Evolutionary conservation across 2,329 filamentous ascomycete species (phyloP), one percentile per base, ranked within the genome.

Genomic region (Diaporthe ilicicola): DNA sequence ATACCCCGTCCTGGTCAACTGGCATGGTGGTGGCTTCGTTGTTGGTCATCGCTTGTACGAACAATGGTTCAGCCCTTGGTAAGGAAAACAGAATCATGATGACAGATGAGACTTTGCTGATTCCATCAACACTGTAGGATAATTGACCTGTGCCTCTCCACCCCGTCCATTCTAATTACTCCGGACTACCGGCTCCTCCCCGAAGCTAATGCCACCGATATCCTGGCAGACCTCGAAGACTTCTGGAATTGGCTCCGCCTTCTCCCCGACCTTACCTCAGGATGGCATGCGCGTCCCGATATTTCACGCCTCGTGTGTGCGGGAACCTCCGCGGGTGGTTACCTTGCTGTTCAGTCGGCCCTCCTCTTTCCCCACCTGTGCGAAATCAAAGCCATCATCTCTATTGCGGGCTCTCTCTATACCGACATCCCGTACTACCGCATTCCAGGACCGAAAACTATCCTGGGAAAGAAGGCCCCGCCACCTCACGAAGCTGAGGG

Each of bases 201-300:
- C 34, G 56, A 62, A 24, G 15, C 37, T 19, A 62, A 24, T 17
- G 56, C 74, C 72, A 67, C 76, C 73, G 4, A 74, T 77, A 15
- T 77, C 77, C 59, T 76, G 56, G 15, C 3, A 4, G 56, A 62
- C 13, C 13, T 62, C 13, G 22, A 42, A 44, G 32, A 62, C 56
- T 62, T 62, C 56, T 62, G 56, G 37, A 46, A 8, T 15, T 62
- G 56, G 56, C 29, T 62, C 12, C 46, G 24, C n/a, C n/a, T n/a
- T n/a, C n/a, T n/a, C n/a, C n/a, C n/a, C n/a, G n/a, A n/a, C n/a
- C n/a, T n/a, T n/a, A n/a, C n/a, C n/a, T n/a, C n/a, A n/a, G n/a
- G n/a, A n/a, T n/a, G n/a, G n/a, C n/a, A n/a, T n/a, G n/a, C n/a
- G n/a, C n/a, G n/a, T n/a, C n/a, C n/a, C n/a, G n/a, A n/a, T n/a